Evolutionary conservation across 179 eudicot genomes (phyloP).

Genomic region (Silene coronaria): DNA sequence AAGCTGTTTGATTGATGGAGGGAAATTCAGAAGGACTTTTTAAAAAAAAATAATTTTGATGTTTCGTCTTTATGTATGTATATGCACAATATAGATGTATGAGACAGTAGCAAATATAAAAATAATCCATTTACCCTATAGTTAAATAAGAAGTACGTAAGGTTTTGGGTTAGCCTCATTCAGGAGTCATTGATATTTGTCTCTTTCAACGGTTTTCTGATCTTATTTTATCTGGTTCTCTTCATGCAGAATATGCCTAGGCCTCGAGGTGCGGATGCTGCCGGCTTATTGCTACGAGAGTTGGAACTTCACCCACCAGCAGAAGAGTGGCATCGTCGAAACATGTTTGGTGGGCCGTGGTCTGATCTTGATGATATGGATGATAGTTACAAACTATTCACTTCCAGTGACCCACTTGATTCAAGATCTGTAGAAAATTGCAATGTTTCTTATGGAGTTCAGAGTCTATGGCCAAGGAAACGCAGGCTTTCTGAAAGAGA

Average conservation of each 20-base stretch:
- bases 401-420: conserved; percentile 43
- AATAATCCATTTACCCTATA: too few species aligned
- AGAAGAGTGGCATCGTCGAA: conserved; percentile 96
- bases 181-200: too few species aligned
- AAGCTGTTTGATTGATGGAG: too few species aligned
- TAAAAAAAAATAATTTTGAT: too few species aligned
- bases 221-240: conserved; percentile 3
- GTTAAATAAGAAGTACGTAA: too few species aligned
- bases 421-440: conserved; percentile 43
- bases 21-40: too few species aligned
- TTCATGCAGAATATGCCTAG: conserved; percentile 84
- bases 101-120: too few species aligned
- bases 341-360: conserved; percentile 98
- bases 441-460: conserved; percentile 57
- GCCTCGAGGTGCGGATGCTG: conserved; percentile 99
- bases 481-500: conserved; percentile 94
- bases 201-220: background rate
- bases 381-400: conserved; percentile 42
- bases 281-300: conserved; percentile 86
- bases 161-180: too few species aligned
- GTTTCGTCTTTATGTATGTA: too few species aligned
- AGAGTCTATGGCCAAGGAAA: conserved; percentile 89
- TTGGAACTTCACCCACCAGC: conserved; percentile 97
- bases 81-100: too few species aligned
- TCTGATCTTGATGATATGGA: conserved; percentile 73